Evolutionary conservation across 176 grass and related monocot species (phyloP), one percentile per base, ranked within the genome.

Genomic region (Aegilops longissima): DNA sequence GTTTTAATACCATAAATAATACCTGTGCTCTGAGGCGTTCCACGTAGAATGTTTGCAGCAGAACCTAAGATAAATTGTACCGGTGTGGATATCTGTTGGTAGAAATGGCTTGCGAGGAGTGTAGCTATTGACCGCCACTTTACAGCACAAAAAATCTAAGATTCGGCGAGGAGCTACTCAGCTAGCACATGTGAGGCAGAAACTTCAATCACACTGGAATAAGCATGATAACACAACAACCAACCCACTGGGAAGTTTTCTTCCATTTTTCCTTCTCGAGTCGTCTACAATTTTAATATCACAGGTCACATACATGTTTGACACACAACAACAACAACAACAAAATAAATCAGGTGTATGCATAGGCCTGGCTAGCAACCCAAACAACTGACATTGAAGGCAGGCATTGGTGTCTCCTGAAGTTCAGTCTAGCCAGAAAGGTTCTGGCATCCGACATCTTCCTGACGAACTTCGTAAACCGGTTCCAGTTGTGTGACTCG

Each of bases 391-490:
- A 88, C 75, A 81, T 74, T n/a, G 82, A 92, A 71, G 90, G 85
- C 45, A 89, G 81, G 84, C 79, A 90, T 7, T 70, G 89, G 44
- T 86, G 86, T 34, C 81, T 86, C 86, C 90, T 88, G 72, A 92
- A 76, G 83, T 92, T 81, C 58, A 95, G 38, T 82, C 83, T 90
- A 66, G 93, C 90, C 33, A 84, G 80, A 85, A 95, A 95, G 25
- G 88, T 82, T 54, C 88, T 89, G 31, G 77, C 84, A 80, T 91
- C 90, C 59, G 93, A 93, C 93, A 95, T 95, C 77, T 90, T 89
- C 86, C 88, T 91, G 64, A 95, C 93, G 66, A 95, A 93, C 82
- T 85, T 95, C 2, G 88, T 85, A 42, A 95, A 93, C 7, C 93
- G 80, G 29, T 29, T 93, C 93, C 93, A 95, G 12, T 90, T 95